Evolutionary conservation across 2,329 filamentous ascomycete genomes (phyloP), one percentile per base, ranked within the genome.

Genomic region (Colletotrichum gloeosporioides): DNA sequence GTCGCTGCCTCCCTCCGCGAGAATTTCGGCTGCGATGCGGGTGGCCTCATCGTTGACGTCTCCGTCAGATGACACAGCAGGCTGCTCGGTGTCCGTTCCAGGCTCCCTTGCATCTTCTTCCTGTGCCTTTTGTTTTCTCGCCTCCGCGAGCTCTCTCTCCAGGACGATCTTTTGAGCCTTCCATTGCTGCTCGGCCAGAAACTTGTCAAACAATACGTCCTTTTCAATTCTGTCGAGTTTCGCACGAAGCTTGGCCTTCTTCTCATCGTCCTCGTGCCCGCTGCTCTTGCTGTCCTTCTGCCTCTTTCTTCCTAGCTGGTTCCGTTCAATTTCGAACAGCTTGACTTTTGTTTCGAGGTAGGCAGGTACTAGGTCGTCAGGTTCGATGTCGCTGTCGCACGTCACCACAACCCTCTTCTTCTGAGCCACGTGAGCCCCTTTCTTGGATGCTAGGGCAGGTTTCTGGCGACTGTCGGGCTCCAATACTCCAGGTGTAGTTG

Each of bases 181-280:
- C 95, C 94, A 96, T 79, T 90, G 86, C 75, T 90, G 87, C 72
- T 95, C 91, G 6, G 93, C 94, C 39, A 90, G 83, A 62, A 89
- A 87, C 73, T 89, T 90, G 81, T 96, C 94, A 80, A 96, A 96
- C 4, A 96, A 86, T 18, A 95, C 88, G 81, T 96, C 95, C 31
- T 92, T 93, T 80, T 97, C 94, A 57, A 98, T 95, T 77, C 91
- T 91, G 49, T 92, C 90, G 53, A 98, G 86, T 82, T 96, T 98
- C 18, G 93, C 92, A 55, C 93, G 89, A 4, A 98, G 85, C 79
- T 93, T 95, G 12, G 90, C 89, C 59, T 92, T 87, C 77, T 91
- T 89, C 31, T 90, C 83, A 77, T 91, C 90, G 27, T 90, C 83
- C 18, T 84, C 83, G 32, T 87, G 83, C 12, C 81, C 79, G 2